Percentiles rank a stretch among this genome's conserved stretches.
Conservation (phyloP, 2,329 filamentous ascomycete species). For the Talaromyces sp. region DNA sequence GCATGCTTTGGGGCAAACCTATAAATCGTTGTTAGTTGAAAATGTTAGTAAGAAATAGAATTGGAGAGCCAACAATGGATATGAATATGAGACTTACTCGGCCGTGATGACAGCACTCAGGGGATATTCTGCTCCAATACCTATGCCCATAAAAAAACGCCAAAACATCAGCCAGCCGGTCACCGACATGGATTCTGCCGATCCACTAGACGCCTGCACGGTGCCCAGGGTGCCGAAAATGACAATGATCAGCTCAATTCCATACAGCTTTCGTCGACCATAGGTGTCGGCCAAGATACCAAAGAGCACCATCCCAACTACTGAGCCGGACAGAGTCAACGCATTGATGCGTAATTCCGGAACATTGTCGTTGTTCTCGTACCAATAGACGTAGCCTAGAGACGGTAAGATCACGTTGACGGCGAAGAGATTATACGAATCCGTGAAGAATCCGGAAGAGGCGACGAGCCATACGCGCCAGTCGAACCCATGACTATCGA, state of each 20-base stretch:
- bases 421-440: constrained; percentile 33
- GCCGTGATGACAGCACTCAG: constrained; percentile 79
- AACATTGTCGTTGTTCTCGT: constrained; percentile 23
- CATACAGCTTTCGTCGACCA: constrained; percentile 80
- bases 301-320: constrained; percentile 76
- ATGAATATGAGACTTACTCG: constrained; percentile 44
- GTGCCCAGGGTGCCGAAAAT: constrained; percentile 68
- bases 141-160: constrained; percentile 74
- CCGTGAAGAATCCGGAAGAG: neutral
- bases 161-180: constrained; percentile 64
- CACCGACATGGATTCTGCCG: constrained; percentile 42
- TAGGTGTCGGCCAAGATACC: constrained; percentile 72
- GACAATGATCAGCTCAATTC: constrained; percentile 72
- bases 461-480: neutral
- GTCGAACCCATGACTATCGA: neutral
- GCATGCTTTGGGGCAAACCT: constrained; percentile 79
- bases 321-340: constrained; percentile 75
- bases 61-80: neutral
- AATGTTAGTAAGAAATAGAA: neutral
- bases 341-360: constrained; percentile 60
- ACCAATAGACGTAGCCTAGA: constrained; percentile 44
- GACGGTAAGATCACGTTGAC: constrained; percentile 46
- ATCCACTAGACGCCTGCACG: neutral
- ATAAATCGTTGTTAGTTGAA: neutral
- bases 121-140: constrained; percentile 78